Conservation (phyloP, 192 early-diverging fungal species). For the Gryganskiella cystojenkinii region DNA sequence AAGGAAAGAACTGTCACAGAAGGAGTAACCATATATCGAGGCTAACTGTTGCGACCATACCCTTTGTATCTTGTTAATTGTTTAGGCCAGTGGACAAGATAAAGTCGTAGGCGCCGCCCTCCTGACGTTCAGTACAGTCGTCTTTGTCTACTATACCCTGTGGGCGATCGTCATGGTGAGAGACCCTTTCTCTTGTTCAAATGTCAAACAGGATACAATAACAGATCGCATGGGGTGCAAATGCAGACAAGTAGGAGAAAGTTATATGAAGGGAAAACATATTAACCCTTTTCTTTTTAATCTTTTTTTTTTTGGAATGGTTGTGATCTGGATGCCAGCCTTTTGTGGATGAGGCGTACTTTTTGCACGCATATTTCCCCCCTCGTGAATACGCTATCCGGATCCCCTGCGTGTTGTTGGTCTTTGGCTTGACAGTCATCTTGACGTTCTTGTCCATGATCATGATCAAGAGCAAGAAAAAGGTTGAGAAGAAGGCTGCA, state of each 20-base stretch:
- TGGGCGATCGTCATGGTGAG: conserved; percentile 91
- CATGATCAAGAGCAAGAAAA: conserved; percentile 84
- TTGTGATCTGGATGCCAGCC: conserved; percentile 60
- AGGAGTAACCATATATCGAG: too few species aligned
- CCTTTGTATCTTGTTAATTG: background rate
- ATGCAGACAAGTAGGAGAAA: background rate
- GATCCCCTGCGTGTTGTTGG: conserved; percentile 83
- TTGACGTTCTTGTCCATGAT: conserved; percentile 84
- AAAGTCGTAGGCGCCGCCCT: conserved; percentile 82
- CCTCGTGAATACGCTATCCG: conserved; percentile 88
- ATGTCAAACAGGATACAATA: background rate
- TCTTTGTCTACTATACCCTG: conserved; percentile 90
- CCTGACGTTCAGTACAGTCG: conserved; percentile 72
- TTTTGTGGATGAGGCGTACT: conserved; percentile 83
- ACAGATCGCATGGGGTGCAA: background rate
- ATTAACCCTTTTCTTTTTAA: background rate
- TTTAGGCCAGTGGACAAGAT: conserved; percentile 70
- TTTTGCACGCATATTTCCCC: conserved; percentile 81
- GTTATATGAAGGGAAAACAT: background rate
- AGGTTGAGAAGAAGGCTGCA: conserved; percentile 76
- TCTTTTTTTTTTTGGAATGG: background rate
- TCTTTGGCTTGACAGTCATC: conserved; percentile 80
- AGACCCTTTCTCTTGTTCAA: background rate
- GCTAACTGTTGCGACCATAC: background rate
- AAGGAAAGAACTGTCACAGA: background rate